Percentiles rank a stretch among this genome's conserved stretches.
Conservation (phyloP, 2,329 filamentous ascomycete species). For the Tolypocladium tundrense region DNA sequence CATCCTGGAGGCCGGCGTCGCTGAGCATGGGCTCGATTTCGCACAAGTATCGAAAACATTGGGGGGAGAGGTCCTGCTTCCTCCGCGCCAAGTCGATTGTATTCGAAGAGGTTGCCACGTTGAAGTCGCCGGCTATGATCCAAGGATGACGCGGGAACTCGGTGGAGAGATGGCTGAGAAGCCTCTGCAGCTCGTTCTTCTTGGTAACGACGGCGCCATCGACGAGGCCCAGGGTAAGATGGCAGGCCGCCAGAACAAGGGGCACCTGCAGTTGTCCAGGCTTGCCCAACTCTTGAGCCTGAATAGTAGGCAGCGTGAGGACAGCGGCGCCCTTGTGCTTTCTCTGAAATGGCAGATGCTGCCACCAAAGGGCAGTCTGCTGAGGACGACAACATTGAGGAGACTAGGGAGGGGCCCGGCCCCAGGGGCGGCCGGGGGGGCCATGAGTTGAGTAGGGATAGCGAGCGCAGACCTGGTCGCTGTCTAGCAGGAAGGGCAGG, state of each 20-base stretch:
- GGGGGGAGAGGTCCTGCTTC: constrained; percentile 40
- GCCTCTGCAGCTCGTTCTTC: constrained; percentile 40
- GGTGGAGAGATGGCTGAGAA: constrained; percentile 34
- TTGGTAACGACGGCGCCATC: constrained; percentile 48
- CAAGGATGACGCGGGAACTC: constrained; percentile 34
- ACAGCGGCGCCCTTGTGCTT: constrained; percentile 50
- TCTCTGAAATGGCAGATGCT: constrained; percentile 39
- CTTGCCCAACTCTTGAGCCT: background rate
- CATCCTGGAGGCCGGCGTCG: constrained; percentile 38
- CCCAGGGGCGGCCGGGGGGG: constrained; percentile 30
- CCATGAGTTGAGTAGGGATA: constrained; percentile 50
- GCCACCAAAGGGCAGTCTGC: constrained; percentile 46
- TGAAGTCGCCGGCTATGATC: constrained; percentile 55
- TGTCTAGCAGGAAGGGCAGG: constrained; percentile 41
- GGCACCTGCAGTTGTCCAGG: constrained; percentile 17
- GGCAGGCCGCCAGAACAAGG: constrained; percentile 44
- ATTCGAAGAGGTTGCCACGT: constrained; percentile 47
- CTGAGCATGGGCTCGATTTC: constrained; percentile 36
- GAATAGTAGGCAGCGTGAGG: constrained; percentile 25
- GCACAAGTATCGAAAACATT: constrained; percentile 31
- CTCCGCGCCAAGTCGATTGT: constrained; percentile 43
- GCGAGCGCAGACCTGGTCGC: constrained; percentile 30
- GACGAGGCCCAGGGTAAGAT: constrained; percentile 51
- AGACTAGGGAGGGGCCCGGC: constrained; percentile 47
- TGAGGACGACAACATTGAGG: constrained; percentile 51